Conservation (phyloP, 2,329 filamentous ascomycete species). For the Chlorencoelia australis region DNA sequence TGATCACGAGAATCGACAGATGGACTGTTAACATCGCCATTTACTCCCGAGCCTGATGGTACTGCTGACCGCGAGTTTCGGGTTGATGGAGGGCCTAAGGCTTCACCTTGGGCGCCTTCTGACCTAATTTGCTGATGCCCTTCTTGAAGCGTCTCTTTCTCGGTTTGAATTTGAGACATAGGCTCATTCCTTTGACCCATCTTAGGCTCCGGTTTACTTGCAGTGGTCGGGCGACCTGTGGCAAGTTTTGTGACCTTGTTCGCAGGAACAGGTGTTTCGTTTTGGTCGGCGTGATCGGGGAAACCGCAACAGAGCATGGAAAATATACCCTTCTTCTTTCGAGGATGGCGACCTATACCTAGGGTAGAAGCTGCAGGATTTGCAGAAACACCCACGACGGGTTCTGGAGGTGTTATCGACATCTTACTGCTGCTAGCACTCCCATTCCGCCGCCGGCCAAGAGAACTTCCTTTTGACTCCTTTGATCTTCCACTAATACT, state of each 20-base stretch:
- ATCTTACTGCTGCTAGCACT: constrained; percentile 55
- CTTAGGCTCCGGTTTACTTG: constrained; percentile 22
- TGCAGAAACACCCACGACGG: constrained; percentile 29
- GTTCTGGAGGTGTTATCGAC: constrained; percentile 38
- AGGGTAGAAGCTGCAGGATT: constrained; percentile 23
- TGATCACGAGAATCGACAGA: constrained; percentile 19
- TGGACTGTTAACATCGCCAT: constrained; percentile 16
- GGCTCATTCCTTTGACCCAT: constrained; percentile 11
- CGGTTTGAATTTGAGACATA: constrained; percentile 12
- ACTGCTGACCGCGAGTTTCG: no score
- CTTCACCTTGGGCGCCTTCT: constrained; percentile 11
- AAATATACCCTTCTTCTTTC: constrained; percentile 34
- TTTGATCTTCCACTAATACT: constrained; percentile 56
- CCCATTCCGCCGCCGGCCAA: constrained; percentile 53
- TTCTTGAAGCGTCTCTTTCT: constrained; percentile 22
- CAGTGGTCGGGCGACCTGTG: constrained; percentile 24
- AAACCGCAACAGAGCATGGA: constrained; percentile 40
- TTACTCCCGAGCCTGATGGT: constrained; percentile 10
- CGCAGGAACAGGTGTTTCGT: constrained; percentile 33
- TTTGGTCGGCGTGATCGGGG: constrained; percentile 31
- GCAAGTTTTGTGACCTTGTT: constrained; percentile 35
- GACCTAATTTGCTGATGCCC: constrained; percentile 10
- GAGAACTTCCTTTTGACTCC: constrained; percentile 54
- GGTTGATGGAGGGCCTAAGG: no score
- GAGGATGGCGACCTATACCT: constrained; percentile 20